Evolutionary conservation across 352 stramenopile species (phyloP).

Genomic region (Globisporangium emineosum): DNA sequence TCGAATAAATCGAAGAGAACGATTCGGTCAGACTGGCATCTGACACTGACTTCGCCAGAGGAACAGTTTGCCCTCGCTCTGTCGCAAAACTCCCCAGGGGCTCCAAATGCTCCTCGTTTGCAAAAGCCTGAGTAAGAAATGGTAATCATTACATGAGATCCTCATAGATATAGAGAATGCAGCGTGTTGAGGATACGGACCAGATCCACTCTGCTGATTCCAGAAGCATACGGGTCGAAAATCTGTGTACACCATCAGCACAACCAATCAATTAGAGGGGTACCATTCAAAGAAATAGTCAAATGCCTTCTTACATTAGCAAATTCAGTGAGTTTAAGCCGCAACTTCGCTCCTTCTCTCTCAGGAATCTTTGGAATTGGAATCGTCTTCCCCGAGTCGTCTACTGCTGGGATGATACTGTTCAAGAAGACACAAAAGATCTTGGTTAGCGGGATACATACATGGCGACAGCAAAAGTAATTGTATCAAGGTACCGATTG

Average conservation of each 20-base stretch:
- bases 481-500: slow-evolving; percentile 52
- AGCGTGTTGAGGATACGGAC: slow-evolving; percentile 20
- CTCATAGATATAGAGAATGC: not conserved
- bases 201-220: slow-evolving; percentile 67
- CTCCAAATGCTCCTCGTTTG: slow-evolving; percentile 78
- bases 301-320: slow-evolving; percentile 37
- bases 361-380: slow-evolving; percentile 73
- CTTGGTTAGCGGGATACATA: not conserved
- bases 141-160: not conserved
- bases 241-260: slow-evolving; percentile 38
- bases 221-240: slow-evolving; percentile 73
- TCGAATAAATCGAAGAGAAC: slow-evolving; percentile 57
- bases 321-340: slow-evolving; percentile 55
- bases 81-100: slow-evolving; percentile 70
- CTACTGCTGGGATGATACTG: slow-evolving; percentile 72
- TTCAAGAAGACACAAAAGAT: not conserved
- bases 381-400: slow-evolving; percentile 57
- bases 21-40: slow-evolving; percentile 50
- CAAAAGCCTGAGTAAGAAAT: slow-evolving; percentile 47
- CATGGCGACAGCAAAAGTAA: not conserved
- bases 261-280: not conserved
- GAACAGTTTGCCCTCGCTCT: slow-evolving; percentile 69
- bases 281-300: not conserved
- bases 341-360: slow-evolving; percentile 59
- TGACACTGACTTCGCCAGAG: slow-evolving; percentile 52